Base-by-base conservation (phyloP, 805 yeast genomes). In the Sporopachydermia lactativora region DNA sequence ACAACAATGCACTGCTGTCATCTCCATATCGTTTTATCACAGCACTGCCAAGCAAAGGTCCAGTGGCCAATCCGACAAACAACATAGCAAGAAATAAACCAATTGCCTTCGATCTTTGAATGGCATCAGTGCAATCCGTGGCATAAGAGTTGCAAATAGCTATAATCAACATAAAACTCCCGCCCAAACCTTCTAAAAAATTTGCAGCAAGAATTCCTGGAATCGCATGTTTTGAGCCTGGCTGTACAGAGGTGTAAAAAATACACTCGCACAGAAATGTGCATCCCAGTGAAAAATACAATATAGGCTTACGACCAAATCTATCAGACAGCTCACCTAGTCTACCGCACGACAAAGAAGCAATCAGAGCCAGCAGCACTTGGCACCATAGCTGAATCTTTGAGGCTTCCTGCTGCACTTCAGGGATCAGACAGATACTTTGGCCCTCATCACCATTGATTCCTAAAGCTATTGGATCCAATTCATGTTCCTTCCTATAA, bases 51-150 rank as follows among this genome's bases (percentile, higher is more conserved):
- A 46, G 13, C 16, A 43, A 42, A 6, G 54, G 57, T 4, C 57
- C 58, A 14, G 49, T 13, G 3, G 57, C 60, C 37, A 49, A 35
- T 19, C 56, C 54, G 5, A 42, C 48, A 43, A 51, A 54, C 39
- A 53, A n/a, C 34, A 47, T 42, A 5, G 56, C 50, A 19, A 54
- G 54, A 17, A 52, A 36, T 5, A 44, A 18, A 4, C 52, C 52
- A 46, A 64, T 50, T 39, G 52, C 57, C 8, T 48, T 37, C 4
- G 58, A 53, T 45, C 94, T 61, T 42, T 71, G 65, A 24, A 63
- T 66, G 1, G 82, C 70, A 15, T 75, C 78, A 4, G 76, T 77
- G 34, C 83, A 74, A 59, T 85, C 95, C 3, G 84, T 65, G 14
- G 81, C 66, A 52, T 83, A 85, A 44, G 88, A 73, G 52, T 77